Evolutionary conservation across 768 basidiomycete species (phyloP).

Genomic region (Lactifluus piperatus): DNA sequence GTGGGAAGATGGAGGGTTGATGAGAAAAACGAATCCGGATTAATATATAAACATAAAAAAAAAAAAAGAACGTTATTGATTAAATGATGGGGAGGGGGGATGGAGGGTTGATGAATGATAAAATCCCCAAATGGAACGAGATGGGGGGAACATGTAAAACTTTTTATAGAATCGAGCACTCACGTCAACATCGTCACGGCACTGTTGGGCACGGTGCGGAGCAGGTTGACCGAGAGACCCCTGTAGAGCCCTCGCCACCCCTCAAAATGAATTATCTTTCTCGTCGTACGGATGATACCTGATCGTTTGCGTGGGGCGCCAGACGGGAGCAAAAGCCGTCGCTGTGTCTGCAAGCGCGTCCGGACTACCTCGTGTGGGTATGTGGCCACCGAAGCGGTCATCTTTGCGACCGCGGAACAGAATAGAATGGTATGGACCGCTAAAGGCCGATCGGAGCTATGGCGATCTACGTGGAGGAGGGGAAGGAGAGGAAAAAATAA

Average conservation of each 20-base stretch:
- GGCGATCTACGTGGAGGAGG: constrained; percentile 4
- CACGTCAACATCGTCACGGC: constrained; percentile 95
- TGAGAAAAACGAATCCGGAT: too few relatives aligned
- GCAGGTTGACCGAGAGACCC: constrained; percentile 87
- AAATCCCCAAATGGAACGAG: not conserved
- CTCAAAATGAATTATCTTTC: constrained; percentile 67
- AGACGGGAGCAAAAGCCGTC: constrained; percentile 38
- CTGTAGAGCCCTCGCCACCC: constrained; percentile 89
- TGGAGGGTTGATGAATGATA: too few relatives aligned
- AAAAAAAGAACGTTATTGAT: not conserved
- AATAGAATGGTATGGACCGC: constrained; percentile 60
- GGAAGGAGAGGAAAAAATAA: not conserved
- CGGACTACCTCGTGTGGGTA: constrained; percentile 98
- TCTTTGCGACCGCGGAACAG: constrained; percentile 91
- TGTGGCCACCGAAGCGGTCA: constrained; percentile 90
- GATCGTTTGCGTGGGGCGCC: constrained; percentile 54
- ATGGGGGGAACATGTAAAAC: not conserved
- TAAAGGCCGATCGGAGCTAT: constrained; percentile 30
- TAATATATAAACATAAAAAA: too few relatives aligned
- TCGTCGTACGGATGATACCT: constrained; percentile 64
- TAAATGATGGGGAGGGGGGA: not conserved
- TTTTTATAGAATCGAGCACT: constrained; percentile 29
- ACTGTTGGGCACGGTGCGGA: constrained; percentile 93
- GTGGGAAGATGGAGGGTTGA: too few relatives aligned
- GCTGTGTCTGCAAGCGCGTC: constrained; percentile 90